Percentiles rank a stretch among this genome's conserved stretches.
Conservation (phyloP, 208 protist species). For the Crithidia thermophila region DNA sequence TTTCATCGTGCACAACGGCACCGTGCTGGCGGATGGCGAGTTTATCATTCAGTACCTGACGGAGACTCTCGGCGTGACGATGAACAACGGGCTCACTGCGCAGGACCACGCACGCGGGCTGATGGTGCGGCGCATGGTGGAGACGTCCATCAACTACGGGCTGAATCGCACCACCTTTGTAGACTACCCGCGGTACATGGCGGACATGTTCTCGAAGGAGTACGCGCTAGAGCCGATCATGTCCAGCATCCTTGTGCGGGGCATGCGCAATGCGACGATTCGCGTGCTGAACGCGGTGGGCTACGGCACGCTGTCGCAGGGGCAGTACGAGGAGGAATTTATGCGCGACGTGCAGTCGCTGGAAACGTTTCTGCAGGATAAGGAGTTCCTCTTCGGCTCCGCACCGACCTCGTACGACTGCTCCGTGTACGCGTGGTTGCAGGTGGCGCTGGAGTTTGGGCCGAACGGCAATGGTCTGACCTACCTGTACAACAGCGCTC, state of each 20-base stretch:
- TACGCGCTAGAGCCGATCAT: constrained; percentile 45
- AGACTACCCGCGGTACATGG: constrained; percentile 55
- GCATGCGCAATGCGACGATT: constrained; percentile 56
- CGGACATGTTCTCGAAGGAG: constrained; percentile 64
- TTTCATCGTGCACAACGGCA: constrained; percentile 67
- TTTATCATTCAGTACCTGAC: constrained; percentile 68
- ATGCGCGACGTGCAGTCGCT: constrained; percentile 64
- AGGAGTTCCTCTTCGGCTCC: constrained; percentile 57
- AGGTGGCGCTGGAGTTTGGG: constrained; percentile 55
- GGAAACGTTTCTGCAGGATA: constrained; percentile 44
- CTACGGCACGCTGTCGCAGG: constrained; percentile 49
- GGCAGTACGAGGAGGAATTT: constrained; percentile 62
- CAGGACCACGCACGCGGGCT: constrained; percentile 56
- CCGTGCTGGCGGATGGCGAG: constrained; percentile 54
- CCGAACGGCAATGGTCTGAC: constrained; percentile 45
- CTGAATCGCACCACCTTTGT: constrained; percentile 64
- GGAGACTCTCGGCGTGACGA: constrained; percentile 39
- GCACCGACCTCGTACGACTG: constrained; percentile 70
- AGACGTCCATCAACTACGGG: constrained; percentile 70
- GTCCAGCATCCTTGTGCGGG: constrained; percentile 45
- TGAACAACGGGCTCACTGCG: constrained; percentile 57
- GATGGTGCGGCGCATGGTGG: constrained; percentile 56
- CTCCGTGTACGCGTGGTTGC: constrained; percentile 69
- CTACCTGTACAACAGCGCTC: constrained; percentile 44
- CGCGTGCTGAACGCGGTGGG: constrained; percentile 54